Evolutionary conservation across 2,329 filamentous ascomycete genomes (phyloP).

Genomic region (Monilinia fructicola): DNA sequence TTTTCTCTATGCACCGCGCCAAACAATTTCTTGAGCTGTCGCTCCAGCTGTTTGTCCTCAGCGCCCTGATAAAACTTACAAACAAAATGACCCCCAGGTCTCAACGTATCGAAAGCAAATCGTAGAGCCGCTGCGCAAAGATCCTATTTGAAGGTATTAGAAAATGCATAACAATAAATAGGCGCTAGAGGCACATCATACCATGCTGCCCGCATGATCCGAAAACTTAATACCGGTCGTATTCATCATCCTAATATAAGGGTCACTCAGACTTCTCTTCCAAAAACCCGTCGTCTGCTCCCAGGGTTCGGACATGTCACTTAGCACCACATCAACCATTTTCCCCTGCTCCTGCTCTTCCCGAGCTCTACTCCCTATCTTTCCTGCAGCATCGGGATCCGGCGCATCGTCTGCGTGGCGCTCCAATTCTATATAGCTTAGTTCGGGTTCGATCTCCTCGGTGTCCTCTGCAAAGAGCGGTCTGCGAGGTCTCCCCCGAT

Average conservation of each 20-base stretch:
- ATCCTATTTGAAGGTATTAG: conserved; percentile 58
- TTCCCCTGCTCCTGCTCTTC: conserved; percentile 48
- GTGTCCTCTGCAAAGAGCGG: conserved; percentile 24
- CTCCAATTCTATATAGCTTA: conserved; percentile 67
- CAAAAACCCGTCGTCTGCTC: conserved; percentile 73
- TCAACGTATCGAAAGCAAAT: conserved; percentile 83
- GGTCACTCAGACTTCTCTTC: conserved; percentile 90
- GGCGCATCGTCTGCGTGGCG: conserved; percentile 43
- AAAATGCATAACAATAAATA: neutral
- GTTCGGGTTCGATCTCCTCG: neutral
- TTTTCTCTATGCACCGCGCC: conserved; percentile 81
- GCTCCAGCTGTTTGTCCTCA: conserved; percentile 80
- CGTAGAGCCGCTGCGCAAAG: conserved; percentile 81
- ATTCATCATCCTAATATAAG: conserved; percentile 98
- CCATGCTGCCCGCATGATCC: conserved; percentile 94
- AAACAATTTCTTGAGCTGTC: conserved; percentile 73
- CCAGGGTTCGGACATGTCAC: conserved; percentile 99
- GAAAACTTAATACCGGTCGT: conserved; percentile 84
- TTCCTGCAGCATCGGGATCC: conserved; percentile 20
- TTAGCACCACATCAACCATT: conserved; percentile 87
- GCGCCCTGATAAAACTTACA: conserved; percentile 96
- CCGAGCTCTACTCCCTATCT: conserved; percentile 37
- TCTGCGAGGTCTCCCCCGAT: conserved; percentile 52
- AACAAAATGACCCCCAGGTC: conserved; percentile 81
- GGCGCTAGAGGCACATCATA: conserved; percentile 47